Base-by-base conservation (phyloP, 2,329 filamentous ascomycete species). In the Aspergillus vadensis region DNA sequence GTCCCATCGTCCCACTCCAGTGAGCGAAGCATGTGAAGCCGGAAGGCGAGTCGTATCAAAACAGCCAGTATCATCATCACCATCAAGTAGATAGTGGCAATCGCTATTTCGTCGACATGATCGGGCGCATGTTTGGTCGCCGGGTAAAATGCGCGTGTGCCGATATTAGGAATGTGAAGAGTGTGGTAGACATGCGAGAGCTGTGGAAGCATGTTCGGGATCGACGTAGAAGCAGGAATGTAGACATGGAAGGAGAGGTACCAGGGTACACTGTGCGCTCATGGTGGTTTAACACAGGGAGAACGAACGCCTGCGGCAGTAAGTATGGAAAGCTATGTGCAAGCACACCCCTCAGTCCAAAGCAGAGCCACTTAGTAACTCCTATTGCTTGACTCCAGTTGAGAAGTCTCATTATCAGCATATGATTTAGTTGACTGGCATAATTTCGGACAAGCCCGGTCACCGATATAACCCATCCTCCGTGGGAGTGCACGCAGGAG, bases 61-160 rank as follows among this genome's bases (percentile, higher is more conserved):
- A 54, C 32, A 10, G 51, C 51, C 38, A 54, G 19, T 9, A 54
- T 54, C 51, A 54, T 54, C 2, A 54, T 54, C 14, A 54, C 51
- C 32, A 54, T 39, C 36, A 54, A 10, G 21, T 54, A 54, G 2
- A 54, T 10, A n/a, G 36, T 43, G 14, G 51, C 51, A 17, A 54
- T 54, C 15, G 51, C 51, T 8, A 54, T 54, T 15, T 25, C 51
- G 7, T 27, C 51, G 7, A 27, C 36, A 41, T 54, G 36, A 15
- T 27, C 38, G 1, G 51, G 36, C 3, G 14, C 3, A 9, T 17
- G 17, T 23, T 41, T 21, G 4, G 21, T 15, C 19, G 17, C 38
- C 3, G 51, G 32, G 25, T 54, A 54, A 9, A 9, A 17, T 8
- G 51, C 51, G n/a, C 23, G 51, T n/a, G 12, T 25, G 38, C 10